Evolutionary conservation across 257 asterid species (phyloP).

Genomic region (Buddleja alternifolia): DNA sequence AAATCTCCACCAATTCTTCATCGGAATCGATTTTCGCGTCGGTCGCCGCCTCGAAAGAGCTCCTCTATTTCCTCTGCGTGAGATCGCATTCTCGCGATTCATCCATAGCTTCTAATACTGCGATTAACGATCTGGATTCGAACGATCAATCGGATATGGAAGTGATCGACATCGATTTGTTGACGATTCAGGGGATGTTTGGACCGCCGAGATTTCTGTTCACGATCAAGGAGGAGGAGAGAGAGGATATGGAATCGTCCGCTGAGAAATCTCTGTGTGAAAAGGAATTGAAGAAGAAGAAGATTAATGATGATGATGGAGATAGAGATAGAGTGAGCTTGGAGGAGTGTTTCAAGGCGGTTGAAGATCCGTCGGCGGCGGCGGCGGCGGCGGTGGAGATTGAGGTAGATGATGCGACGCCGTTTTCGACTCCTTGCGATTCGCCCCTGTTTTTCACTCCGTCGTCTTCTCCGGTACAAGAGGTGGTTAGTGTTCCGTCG

Average conservation of each 20-base stretch:
- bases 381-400: constrained; percentile 33
- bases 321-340: constrained; percentile 33
- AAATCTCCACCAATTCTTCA: constrained; percentile 26
- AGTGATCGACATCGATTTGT: constrained; percentile 58
- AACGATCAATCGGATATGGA: constrained; percentile 39
- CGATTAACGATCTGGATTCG: neutral
- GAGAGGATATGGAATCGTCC: constrained; percentile 47
- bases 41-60: constrained; percentile 46
- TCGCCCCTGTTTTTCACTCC: constrained; percentile 58
- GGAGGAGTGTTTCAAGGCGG: constrained; percentile 38
- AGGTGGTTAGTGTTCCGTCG: constrained; percentile 30
- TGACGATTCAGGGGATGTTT: constrained; percentile 55
- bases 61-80: constrained; percentile 52
- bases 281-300: constrained; percentile 1
- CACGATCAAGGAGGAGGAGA: constrained; percentile 66
- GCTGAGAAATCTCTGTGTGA: constrained; percentile 23
- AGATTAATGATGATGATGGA: constrained; percentile 7
- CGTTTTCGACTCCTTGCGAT: constrained; percentile 58
- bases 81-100: constrained; percentile 40
- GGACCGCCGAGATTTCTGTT: constrained; percentile 67
- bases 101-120: constrained; percentile 15
- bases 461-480: constrained; percentile 47
- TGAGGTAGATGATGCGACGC: constrained; percentile 41
- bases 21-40: constrained; percentile 34
- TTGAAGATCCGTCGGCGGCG: constrained; percentile 28